These are phyloP conservation scores for Termitomyces sp. DNA, from an alignment of 768 basidiomycete species.

Conservation along the genomic window DNA sequence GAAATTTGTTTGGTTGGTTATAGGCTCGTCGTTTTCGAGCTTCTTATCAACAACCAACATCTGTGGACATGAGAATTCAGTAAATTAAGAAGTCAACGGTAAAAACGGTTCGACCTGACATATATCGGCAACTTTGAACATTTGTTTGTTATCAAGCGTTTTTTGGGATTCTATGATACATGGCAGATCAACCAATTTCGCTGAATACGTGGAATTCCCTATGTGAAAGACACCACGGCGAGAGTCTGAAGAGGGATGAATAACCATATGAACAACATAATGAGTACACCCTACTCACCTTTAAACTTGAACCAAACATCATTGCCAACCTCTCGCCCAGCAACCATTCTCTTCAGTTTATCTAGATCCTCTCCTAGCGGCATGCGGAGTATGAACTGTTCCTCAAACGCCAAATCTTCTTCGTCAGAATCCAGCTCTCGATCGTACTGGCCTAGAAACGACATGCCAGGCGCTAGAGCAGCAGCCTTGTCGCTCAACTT, in stretches of 20 bases:
- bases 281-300: constrained; percentile 43
- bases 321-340: constrained; percentile 69
- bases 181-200: constrained; percentile 95
- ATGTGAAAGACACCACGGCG: constrained; percentile 88
- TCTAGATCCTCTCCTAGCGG: constrained; percentile 83
- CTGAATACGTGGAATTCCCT: constrained; percentile 73
- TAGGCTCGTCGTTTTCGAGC: constrained; percentile 64
- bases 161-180: constrained; percentile 94
- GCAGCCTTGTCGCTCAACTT: constrained; percentile 84
- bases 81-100: constrained; percentile 1
- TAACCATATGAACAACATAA: background rate
- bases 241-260: constrained; percentile 57
- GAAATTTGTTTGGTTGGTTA: constrained; percentile 63
- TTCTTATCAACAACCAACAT: constrained; percentile 90
- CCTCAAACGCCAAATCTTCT: constrained; percentile 93
- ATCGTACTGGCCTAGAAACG: constrained; percentile 89
- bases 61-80: constrained; percentile 33
- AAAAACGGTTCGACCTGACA: constrained; percentile 65
- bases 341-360: constrained; percentile 76
- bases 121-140: constrained; percentile 99
- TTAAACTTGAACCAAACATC: constrained; percentile 99
- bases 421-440: constrained; percentile 94
- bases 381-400: constrained; percentile 92
- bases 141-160: constrained; percentile 92
- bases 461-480: constrained; percentile 79